Evolutionary conservation across 2,329 filamentous ascomycete genomes (phyloP), one percentile per base, ranked within the genome.

Genomic region (Alternaria sp.): DNA sequence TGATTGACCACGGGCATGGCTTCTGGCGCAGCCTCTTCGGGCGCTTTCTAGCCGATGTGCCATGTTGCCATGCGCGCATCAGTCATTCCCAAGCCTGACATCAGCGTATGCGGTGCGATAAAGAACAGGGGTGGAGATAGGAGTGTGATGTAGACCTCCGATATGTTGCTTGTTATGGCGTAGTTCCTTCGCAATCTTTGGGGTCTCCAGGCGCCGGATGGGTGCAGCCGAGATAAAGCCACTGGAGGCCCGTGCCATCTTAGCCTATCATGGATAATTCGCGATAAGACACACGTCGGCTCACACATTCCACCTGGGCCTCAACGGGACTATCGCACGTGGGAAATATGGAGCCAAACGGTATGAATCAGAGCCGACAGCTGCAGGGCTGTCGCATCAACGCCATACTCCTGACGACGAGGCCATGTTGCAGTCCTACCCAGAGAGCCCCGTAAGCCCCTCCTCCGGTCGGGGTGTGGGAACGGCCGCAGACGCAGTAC

Each of bases 31-130:
- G 54, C 25, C 28, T 25, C 30, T 43, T 30, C 62, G 59, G 62
- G 59, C 50, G 28, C 28, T 59, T 65, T 65, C 51, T 51, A 63
- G 46, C 63, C 63, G 63, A 65, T 50, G 40, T 54, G 49, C 47
- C 51, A 56, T 59, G 30, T 23, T 59, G 63, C 55, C 32, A 50
- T 21, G 50, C 47, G 51, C 47, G n/a, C 28, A 23, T 23, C 28
- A 52, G 23, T 28, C 44, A 28, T 26, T 17, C 19, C 30, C 23
- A 62, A 43, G 55, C 43, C 23, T 25, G 19, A 30, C 21, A 25
- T 15, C 25, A 32, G 15, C 49, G 26, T 11, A 4, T 9, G 1
- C 25, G 28, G 25, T 47, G 47, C 40, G 55, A 54, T 58, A 43
- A 53, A 47, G 28, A 26, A 28, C 59, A 62, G 59, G 59, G 59